These are phyloP conservation scores for Striga hermonthica DNA, from an alignment of 305 asterid species.

Conservation along the genomic window DNA sequence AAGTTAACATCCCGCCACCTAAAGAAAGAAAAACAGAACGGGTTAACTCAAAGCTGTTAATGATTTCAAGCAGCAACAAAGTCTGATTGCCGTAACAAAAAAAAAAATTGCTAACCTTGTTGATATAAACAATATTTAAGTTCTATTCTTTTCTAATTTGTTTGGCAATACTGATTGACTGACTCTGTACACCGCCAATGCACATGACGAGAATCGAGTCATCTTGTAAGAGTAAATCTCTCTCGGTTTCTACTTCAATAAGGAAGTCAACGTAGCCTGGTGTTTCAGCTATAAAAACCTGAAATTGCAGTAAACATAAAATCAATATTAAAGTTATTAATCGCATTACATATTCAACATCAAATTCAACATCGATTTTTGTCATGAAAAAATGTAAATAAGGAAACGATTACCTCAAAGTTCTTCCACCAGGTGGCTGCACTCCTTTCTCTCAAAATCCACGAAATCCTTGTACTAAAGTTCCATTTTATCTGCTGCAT, in stretches of 20 bases:
- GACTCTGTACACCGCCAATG: slow-evolving; percentile 98
- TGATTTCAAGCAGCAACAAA: slow-evolving; percentile 3
- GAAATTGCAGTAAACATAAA: slow-evolving; percentile 27
- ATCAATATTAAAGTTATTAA: background rate
- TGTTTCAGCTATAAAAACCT: slow-evolving; percentile 93
- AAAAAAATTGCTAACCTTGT: slow-evolving; percentile 96
- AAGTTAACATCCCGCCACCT: slow-evolving; percentile 88
- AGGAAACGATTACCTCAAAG: slow-evolving; percentile 25
- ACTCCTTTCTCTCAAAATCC: too few species aligned
- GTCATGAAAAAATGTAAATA: slow-evolving; percentile 45
- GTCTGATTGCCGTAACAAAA: slow-evolving; percentile 40
- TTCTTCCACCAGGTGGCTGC: background rate
- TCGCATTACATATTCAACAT: too few species aligned
- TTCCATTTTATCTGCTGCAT: too few species aligned
- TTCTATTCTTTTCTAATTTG: slow-evolving; percentile 96
- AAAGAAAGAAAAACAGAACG: slow-evolving; percentile 24
- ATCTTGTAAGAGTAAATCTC: slow-evolving; percentile 95
- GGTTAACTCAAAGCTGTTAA: slow-evolving; percentile 28
- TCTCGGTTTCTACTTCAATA: slow-evolving; percentile 72
- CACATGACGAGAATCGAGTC: slow-evolving; percentile 92
- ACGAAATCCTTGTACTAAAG: too few species aligned
- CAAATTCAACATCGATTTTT: slow-evolving; percentile 59
- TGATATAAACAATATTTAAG: slow-evolving; percentile 84
- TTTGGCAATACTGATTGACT: slow-evolving; percentile 90
- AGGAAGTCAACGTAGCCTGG: slow-evolving; percentile 97